These are phyloP conservation scores for Coemansia sp. DNA, from an alignment of 192 early-diverging fungal genomes.

Conservation along the genomic window DNA sequence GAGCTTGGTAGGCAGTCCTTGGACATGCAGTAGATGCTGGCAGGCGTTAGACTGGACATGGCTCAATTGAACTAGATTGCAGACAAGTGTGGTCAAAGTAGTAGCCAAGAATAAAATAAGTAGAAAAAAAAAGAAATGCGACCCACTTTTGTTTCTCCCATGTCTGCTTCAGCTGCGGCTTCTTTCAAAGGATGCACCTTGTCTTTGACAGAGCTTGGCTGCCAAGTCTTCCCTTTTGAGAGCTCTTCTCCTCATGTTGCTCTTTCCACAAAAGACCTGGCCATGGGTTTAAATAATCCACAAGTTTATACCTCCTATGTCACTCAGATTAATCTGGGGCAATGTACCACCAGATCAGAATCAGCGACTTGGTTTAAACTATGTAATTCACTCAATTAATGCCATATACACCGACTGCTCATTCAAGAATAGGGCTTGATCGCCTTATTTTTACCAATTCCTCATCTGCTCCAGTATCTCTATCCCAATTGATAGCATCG, in stretches of 20 bases:
- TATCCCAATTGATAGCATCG: too few species aligned
- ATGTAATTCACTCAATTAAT: too few species aligned
- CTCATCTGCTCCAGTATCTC: too few species aligned
- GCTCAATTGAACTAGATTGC: not conserved
- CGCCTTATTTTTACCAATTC: too few species aligned
- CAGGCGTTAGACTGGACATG: not conserved
- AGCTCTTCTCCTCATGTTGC: not conserved
- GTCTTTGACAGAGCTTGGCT: not conserved
- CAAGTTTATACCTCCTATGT: too few species aligned
- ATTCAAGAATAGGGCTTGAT: too few species aligned
- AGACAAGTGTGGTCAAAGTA: not conserved
- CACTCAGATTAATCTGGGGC: too few species aligned
- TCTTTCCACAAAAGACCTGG: not conserved
- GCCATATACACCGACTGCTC: too few species aligned
- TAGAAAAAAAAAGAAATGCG: not conserved
- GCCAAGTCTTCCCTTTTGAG: not conserved
- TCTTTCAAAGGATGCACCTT: not conserved
- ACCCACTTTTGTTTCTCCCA: not conserved
- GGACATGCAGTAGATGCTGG: slow-evolving; percentile 16
- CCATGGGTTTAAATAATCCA: too few species aligned
- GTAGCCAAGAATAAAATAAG: not conserved
- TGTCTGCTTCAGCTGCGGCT: not conserved
- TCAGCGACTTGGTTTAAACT: too few species aligned
- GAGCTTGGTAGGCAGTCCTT: slow-evolving; percentile 13
- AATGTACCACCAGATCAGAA: too few species aligned